phyloP scores from a whole-genome alignment of 2,329 filamentous ascomycete genomes.

The Ceratocystis albifundus region DNA sequence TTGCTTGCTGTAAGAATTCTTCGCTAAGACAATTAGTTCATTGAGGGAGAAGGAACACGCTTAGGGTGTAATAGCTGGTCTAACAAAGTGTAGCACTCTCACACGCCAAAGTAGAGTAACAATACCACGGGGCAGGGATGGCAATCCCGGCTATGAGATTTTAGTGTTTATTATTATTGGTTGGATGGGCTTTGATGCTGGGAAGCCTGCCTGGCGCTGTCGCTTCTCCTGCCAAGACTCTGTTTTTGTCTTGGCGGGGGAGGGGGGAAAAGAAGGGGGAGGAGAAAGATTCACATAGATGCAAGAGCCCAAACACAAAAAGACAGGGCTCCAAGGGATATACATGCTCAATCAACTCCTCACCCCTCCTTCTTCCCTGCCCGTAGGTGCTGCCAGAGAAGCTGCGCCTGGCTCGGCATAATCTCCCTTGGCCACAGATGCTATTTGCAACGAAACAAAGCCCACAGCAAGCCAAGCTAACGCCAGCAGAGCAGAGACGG shows the following conservation, averaged over 20 bases:
- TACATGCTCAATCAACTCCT: not conserved
- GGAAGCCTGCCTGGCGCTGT: constrained; percentile 7
- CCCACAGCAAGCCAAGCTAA: not conserved
- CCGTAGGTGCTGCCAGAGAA: constrained; percentile 3
- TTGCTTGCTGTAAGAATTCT: not conserved
- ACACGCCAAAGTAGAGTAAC: not conserved
- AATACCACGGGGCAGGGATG: not conserved
- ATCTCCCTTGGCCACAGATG: constrained; percentile 9
- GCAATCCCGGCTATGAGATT: not conserved
- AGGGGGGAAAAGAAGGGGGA: not conserved
- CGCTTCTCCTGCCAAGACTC: constrained; percentile 15
- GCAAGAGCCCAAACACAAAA: not conserved
- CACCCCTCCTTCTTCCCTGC: not conserved
- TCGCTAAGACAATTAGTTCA: not conserved
- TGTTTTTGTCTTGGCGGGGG: constrained; percentile 14
- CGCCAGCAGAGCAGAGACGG: not conserved
- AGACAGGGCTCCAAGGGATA: not conserved
- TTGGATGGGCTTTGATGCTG: constrained; percentile 2
- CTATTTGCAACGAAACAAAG: constrained; percentile 12
- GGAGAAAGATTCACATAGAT: not conserved
- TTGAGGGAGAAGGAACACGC: not conserved
- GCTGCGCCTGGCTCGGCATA: constrained; percentile 12
- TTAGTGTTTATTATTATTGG: not conserved
- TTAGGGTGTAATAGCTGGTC: not conserved
- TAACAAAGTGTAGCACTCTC: no score